Conservation (phyloP, 2,329 filamentous ascomycete species). For the Calonectria naviculata region DNA sequence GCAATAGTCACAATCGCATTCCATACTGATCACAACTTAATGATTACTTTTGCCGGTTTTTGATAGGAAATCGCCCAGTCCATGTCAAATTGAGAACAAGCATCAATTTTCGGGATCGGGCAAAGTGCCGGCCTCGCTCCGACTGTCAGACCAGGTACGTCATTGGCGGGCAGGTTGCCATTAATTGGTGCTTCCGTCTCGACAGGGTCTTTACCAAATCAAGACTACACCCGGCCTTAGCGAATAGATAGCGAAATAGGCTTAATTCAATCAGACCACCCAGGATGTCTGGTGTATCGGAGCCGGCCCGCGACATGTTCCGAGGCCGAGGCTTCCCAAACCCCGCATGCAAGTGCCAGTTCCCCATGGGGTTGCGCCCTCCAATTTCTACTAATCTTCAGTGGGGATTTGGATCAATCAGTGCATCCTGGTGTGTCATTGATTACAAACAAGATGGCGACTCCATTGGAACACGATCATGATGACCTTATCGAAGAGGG, state of each 20-base stretch:
- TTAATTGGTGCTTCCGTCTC: no score
- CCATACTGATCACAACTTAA: no score
- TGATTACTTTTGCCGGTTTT: neutral
- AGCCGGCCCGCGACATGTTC: slow-evolving; percentile 9
- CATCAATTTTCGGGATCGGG: neutral
- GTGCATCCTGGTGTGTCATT: neutral
- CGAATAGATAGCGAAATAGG: neutral
- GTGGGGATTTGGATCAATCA: neutral
- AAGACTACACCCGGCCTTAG: neutral
- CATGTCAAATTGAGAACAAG: neutral
- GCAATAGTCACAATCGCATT: neutral
- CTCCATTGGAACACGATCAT: neutral
- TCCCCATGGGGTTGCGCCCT: slow-evolving; percentile 10
- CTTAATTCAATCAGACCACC: neutral
- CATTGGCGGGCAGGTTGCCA: no score
- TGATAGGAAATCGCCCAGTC: neutral
- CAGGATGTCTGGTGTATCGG: neutral
- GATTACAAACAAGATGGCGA: neutral
- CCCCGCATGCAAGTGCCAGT: slow-evolving; percentile 2
- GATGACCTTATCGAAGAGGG: neutral
- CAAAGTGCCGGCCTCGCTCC: neutral
- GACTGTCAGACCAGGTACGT: neutral
- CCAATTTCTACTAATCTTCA: neutral
- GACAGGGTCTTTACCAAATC: neutral
- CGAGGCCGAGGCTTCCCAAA: slow-evolving; percentile 6